Base-by-base conservation (phyloP, 345 rosid genomes). In the Hypericum perforatum region DNA sequence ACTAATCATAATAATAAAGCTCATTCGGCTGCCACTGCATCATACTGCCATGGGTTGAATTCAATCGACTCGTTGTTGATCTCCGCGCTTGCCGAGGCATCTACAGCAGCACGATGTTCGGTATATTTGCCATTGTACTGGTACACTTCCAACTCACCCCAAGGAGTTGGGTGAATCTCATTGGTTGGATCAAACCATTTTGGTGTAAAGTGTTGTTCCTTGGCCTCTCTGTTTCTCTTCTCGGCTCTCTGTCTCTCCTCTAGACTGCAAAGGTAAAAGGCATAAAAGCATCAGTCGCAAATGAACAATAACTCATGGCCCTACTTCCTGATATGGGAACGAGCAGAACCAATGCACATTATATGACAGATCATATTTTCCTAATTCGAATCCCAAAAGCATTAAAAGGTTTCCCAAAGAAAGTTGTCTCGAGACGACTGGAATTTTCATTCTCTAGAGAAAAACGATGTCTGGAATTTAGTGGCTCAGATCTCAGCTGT, bases 191-290 rank as follows among this genome's bases (percentile, higher is more conserved):
- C 87, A 29, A 85, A 85, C 87, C 90, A 82, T 76, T 74, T 75
- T 36, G 95, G 84, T 1, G 60, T 61, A 52, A 82, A 82, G 44
- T 76, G 71, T 7, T 82, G 76, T 16, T 70, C 80, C 44, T 76
- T 71, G 8, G 79, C 74, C 65, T 85, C 90, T 29, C 90, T 63
- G n/a, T 59, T 56, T 64, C 74, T 78, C 74, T 80, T 82, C 54
- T 82, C 90, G 0, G 83, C 87, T 59, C 90, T 71, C 68, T 80
- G 95, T 56, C 79, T 80, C 73, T 82, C 95, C 62, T 86, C 90
- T 73, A 82, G 78, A 53, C 87, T 86, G 72, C 36, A 68, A 54
- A 42, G 39, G 29, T 8, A 49, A 49, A 49, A 49, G 0, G 16
- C 29, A 49, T 22, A 8, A 3, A 39, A 13, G 12, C 9, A 8